These are phyloP conservation scores for Scheffersomyces lignicola DNA, from an alignment of 1,139 yeast genomes.

Conservation along the genomic window DNA sequence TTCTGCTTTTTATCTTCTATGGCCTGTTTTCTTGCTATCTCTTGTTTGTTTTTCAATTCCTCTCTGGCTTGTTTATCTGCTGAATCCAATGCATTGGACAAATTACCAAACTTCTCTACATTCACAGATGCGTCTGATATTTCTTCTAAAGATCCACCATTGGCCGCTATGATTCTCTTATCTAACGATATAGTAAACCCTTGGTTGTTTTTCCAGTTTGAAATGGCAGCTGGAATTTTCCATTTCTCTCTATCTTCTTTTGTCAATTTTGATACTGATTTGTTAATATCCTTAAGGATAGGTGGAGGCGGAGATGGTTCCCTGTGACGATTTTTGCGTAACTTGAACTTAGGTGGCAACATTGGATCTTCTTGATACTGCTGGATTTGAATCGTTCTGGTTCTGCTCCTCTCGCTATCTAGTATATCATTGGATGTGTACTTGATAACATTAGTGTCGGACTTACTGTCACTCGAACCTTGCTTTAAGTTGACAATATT, in stretches of 20 bases:
- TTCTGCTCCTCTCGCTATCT: slow-evolving; percentile 9
- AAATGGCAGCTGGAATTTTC: slow-evolving; percentile 89
- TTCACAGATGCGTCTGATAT: slow-evolving; percentile 36
- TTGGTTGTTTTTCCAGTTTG: slow-evolving; percentile 94
- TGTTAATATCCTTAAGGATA: slow-evolving; percentile 27
- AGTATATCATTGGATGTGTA: slow-evolving; percentile 20
- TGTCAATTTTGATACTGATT: slow-evolving; percentile 45
- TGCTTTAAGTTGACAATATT: slow-evolving; percentile 20
- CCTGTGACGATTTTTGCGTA: slow-evolving; percentile 69
- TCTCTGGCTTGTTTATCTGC: slow-evolving; percentile 78
- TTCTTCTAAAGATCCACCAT: slow-evolving; percentile 15
- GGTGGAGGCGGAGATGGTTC: slow-evolving; percentile 69
- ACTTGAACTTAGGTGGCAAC: slow-evolving; percentile 78
- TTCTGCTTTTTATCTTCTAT: slow-evolving; percentile 33
- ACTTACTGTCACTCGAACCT: slow-evolving; percentile 15
- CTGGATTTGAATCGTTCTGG: slow-evolving; percentile 29
- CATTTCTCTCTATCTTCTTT: slow-evolving; percentile 79
- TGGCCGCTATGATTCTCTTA: slow-evolving; percentile 61
- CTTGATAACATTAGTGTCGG: slow-evolving; percentile 19
- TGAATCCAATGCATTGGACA: slow-evolving; percentile 69
- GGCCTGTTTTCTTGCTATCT: slow-evolving; percentile 51
- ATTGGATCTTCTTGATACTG: slow-evolving; percentile 71
- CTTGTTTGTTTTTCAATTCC: slow-evolving; percentile 62
- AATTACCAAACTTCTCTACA: slow-evolving; percentile 56
- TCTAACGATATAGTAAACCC: slow-evolving; percentile 87